Evolutionary conservation across 1,139 yeast genomes (phyloP).

Genomic region (Sugiyamaella japonica): DNA sequence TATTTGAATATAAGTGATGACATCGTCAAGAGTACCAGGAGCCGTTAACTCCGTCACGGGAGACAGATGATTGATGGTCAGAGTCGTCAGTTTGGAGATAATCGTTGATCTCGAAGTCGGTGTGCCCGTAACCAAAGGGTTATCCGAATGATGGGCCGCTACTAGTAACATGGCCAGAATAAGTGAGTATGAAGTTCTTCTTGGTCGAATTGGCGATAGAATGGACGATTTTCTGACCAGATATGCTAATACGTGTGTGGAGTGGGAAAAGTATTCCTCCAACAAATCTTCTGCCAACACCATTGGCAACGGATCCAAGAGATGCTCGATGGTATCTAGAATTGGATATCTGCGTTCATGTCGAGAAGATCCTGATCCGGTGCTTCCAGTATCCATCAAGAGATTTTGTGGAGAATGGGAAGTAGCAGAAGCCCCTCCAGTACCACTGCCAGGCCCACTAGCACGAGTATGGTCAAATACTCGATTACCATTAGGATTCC

Average conservation of each 20-base stretch:
- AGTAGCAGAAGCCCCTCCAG: conserved; percentile 7
- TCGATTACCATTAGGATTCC: background rate
- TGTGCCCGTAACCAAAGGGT: conserved; percentile 40
- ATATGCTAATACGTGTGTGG: conserved; percentile 38
- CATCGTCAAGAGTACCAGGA: conserved; percentile 43
- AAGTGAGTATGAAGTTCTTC: conserved; percentile 40
- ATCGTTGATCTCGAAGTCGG: conserved; percentile 36
- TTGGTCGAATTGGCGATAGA: conserved; percentile 29
- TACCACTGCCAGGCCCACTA: conserved; percentile 7
- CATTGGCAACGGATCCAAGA: conserved; percentile 36
- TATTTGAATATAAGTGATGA: conserved; percentile 42
- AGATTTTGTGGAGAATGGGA: conserved; percentile 8
- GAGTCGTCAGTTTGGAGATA: conserved; percentile 35
- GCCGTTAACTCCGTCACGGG: conserved; percentile 33
- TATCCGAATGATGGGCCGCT: conserved; percentile 44
- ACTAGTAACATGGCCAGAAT: conserved; percentile 41
- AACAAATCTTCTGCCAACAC: conserved; percentile 42
- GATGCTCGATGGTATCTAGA: conserved; percentile 30
- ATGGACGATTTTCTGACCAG: conserved; percentile 32
- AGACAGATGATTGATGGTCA: conserved; percentile 34
- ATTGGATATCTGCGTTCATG: conserved; percentile 35
- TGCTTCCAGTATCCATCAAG: conserved; percentile 17
- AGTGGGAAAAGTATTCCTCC: conserved; percentile 42
- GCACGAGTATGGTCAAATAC: conserved; percentile 11
- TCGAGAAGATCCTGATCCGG: conserved; percentile 12